Percentiles rank a stretch among this genome's conserved stretches.
Conservation (phyloP, 2,329 filamentous ascomycete species). For the Macrophomina phaseolina region DNA sequence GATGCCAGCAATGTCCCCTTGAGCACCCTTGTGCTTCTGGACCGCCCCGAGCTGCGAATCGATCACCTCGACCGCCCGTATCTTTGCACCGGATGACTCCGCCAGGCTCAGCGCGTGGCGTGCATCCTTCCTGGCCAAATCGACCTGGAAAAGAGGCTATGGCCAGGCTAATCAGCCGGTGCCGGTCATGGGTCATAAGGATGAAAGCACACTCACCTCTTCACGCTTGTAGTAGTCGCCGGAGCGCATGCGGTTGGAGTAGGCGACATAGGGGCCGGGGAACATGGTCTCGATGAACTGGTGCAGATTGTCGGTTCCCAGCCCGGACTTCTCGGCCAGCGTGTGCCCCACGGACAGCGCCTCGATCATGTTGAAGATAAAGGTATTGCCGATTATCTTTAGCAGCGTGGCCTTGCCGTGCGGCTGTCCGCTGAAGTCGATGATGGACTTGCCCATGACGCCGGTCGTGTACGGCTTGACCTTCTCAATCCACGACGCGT, state of each 20-base stretch:
- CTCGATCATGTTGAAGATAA: conserved; percentile 82
- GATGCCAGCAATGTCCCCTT: conserved; percentile 80
- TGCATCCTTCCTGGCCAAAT: conserved; percentile 82
- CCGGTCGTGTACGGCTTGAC: conserved; percentile 74
- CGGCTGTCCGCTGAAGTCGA: conserved; percentile 73
- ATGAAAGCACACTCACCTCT: conserved; percentile 46
- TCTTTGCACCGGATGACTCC: conserved; percentile 62
- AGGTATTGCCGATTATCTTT: conserved; percentile 86
- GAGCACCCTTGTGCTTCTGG: conserved; percentile 70
- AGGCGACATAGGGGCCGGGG: conserved; percentile 75
- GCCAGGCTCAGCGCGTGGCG: conserved; percentile 75
- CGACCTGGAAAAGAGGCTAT: conserved; percentile 78
- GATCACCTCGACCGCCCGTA: conserved; percentile 70
- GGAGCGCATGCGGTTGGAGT: conserved; percentile 73
- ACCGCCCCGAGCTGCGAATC: conserved; percentile 73
- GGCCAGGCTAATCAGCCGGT: neutral
- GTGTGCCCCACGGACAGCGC: conserved; percentile 79
- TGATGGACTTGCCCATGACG: conserved; percentile 71
- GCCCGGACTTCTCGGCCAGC: conserved; percentile 78
- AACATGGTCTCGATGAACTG: conserved; percentile 75
- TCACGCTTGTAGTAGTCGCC: conserved; percentile 79
- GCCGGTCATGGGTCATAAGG: no score
- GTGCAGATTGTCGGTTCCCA: conserved; percentile 74
- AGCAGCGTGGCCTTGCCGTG: conserved; percentile 72
- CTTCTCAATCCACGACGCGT: conserved; percentile 63